Evolutionary conservation across 371 early-diverging fungal species (phyloP).

Genomic region (Phascolomyces articulosus): DNA sequence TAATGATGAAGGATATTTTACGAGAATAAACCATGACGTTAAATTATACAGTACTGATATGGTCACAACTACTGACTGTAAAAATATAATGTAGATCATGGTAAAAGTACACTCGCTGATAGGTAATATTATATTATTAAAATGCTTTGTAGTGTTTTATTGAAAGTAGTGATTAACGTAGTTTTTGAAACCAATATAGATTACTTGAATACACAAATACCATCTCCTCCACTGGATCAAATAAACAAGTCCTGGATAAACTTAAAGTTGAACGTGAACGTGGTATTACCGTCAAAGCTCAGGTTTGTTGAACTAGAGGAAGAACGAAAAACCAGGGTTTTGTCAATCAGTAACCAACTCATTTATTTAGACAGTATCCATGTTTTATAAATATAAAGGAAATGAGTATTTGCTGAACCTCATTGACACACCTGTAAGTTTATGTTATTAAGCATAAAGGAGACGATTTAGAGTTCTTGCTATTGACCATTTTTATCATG

Average conservation of each 20-base stretch:
- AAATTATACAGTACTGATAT: no score
- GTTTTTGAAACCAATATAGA: slow-evolving; percentile 22
- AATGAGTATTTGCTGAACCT: slow-evolving; percentile 82
- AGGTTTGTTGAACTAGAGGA: slow-evolving; percentile 48
- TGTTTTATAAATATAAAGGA: slow-evolving; percentile 81
- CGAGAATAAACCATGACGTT: not conserved
- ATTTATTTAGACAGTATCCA: slow-evolving; percentile 74
- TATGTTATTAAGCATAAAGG: not conserved
- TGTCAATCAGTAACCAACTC: not conserved
- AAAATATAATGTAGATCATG: slow-evolving; percentile 68
- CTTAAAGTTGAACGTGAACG: slow-evolving; percentile 94
- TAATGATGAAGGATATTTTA: not conserved
- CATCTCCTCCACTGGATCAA: slow-evolving; percentile 65
- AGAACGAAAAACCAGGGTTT: not conserved
- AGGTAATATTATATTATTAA: no score
- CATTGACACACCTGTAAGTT: slow-evolving; percentile 85
- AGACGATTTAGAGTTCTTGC: not conserved
- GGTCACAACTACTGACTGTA: not conserved
- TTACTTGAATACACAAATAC: slow-evolving; percentile 84
- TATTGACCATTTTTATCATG: not conserved
- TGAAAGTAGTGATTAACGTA: not conserved
- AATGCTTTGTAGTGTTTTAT: no score
- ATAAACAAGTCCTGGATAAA: slow-evolving; percentile 95
- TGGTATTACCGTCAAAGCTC: slow-evolving; percentile 98
- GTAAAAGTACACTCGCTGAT: slow-evolving; percentile 95